Evolutionary conservation across 768 basidiomycete species (phyloP).

Genomic region (Terana coerulea): DNA sequence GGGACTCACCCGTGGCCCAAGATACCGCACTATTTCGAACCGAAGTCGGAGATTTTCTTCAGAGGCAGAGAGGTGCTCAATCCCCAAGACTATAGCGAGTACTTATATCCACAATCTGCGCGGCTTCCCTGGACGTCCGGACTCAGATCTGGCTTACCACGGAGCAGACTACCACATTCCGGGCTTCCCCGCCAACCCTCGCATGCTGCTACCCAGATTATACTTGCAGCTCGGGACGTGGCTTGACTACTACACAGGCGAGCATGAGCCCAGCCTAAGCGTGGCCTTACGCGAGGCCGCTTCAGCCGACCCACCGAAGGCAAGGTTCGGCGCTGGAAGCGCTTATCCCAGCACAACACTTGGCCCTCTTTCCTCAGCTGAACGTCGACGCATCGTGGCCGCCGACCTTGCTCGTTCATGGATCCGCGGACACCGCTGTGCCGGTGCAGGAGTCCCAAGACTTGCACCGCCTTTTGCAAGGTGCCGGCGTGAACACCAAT

Average conservation of each 20-base stretch:
- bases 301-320: background rate
- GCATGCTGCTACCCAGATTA: slow-evolving; percentile 54
- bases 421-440: slow-evolving; percentile 45
- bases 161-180: slow-evolving; percentile 42
- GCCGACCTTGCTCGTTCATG: slow-evolving; percentile 44
- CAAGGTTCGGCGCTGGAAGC: background rate
- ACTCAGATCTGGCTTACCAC: slow-evolving; percentile 46
- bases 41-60: slow-evolving; percentile 49
- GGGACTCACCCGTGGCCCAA: slow-evolving; percentile 19
- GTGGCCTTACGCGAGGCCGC: slow-evolving; percentile 29
- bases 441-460: slow-evolving; percentile 36
- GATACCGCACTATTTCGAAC: slow-evolving; percentile 47
- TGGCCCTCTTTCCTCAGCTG: slow-evolving; percentile 45
- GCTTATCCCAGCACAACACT: slow-evolving; percentile 30
- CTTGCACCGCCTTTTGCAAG: slow-evolving; percentile 31
- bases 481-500: slow-evolving; percentile 32
- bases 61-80: slow-evolving; percentile 54
- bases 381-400: slow-evolving; percentile 37
- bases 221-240: slow-evolving; percentile 56
- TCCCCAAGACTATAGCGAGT: slow-evolving; percentile 41
- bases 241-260: slow-evolving; percentile 56
- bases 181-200: slow-evolving; percentile 58
- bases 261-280: slow-evolving; percentile 45
- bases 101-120: slow-evolving; percentile 39
- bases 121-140: slow-evolving; percentile 28